Base-by-base conservation (phyloP, 2,329 filamentous ascomycete species). In the Orbilia quercus region DNA sequence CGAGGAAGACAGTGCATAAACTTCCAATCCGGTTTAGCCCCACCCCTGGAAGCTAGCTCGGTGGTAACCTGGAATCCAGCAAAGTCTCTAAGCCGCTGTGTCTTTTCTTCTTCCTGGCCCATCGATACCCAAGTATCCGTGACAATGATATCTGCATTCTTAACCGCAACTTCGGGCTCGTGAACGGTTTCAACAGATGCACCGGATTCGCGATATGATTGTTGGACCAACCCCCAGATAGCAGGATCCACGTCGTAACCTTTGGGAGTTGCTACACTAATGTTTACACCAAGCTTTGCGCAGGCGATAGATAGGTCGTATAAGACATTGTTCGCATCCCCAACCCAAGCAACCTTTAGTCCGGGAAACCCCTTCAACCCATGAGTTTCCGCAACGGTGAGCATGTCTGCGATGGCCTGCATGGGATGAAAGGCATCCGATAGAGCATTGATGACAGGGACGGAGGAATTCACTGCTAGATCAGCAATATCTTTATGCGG, bases 71-170 rank as follows among this genome's bases (percentile, higher is more conserved):
- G 94, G 82, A 93, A 99, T 12, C 94, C 93, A 28, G 86, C 85
- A 80, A 99, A 99, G 1, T 88, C 92, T 79, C 89, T 87, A 72
- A 97, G 80, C 55, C 91, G 85, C 84, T 90, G 90, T 76, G 88
- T 84, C 40, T 88, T 85, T 81, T 99, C 95, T 65, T 87, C 87
- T 81, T 99, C 95, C 82, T 98, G 94, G 50, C 95, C 95, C 95
- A 99, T 99, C 0, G 92, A 96, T 31, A 99, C 87, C 95, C 95
- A 99, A 0, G 95, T 99, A 79, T 99, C 95, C 0, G 95, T 99
- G 20, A 98, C 92, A 67, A 99, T 84, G 59, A 98, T 86, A 80
- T 99, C 90, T 1, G 95, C 94, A 75, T 89, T 84, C 82, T 91
- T 91, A 79, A 97, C 88, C 3, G 85, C 95, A 78, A 96, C 91